phyloP scores from a whole-genome alignment of 306 rosid species.

The Styphnolobium japonicum region DNA sequence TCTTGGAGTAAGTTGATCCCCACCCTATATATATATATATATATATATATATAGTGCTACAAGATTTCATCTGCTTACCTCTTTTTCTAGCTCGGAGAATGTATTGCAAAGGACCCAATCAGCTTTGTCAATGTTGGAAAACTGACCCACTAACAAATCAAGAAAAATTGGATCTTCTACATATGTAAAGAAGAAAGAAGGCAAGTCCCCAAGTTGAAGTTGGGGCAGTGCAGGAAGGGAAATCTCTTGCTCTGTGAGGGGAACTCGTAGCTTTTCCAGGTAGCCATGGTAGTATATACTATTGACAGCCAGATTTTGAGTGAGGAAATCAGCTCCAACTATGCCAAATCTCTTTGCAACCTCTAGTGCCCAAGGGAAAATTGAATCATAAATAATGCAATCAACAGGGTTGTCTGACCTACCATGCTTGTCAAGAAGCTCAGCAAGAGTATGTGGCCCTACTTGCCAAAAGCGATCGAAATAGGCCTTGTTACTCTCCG shows the following conservation, averaged over 20 bases:
- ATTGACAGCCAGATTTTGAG: slow-evolving; percentile 28
- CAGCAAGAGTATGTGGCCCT: slow-evolving; percentile 24
- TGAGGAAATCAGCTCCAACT: slow-evolving; percentile 15
- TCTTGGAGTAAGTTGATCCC: too few species aligned
- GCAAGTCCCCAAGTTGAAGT: slow-evolving; percentile 29
- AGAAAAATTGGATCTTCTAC: not conserved
- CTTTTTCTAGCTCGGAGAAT: slow-evolving; percentile 32
- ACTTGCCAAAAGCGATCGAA: slow-evolving; percentile 6
- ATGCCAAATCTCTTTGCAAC: slow-evolving; percentile 41
- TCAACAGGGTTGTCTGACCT: not conserved
- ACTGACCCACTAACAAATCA: slow-evolving; percentile 16
- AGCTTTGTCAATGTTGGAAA: slow-evolving; percentile 23
- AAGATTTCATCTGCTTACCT: slow-evolving; percentile 15
- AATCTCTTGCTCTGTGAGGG: slow-evolving; percentile 1
- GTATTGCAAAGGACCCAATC: slow-evolving; percentile 30
- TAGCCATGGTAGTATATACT: slow-evolving; percentile 26
- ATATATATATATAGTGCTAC: too few species aligned
- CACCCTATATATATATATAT: too few species aligned
- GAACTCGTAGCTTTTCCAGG: slow-evolving; percentile 17
- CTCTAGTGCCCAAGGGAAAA: slow-evolving; percentile 40
- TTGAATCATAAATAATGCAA: slow-evolving; percentile 41
- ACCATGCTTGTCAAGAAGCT: slow-evolving; percentile 24
- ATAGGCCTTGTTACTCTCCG: not conserved
- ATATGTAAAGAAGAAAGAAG: slow-evolving; percentile 19
- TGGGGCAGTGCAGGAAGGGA: slow-evolving; percentile 28